Evolutionary conservation across 495 filamentous ascomycete genomes (phyloP), one percentile per base, ranked within the genome.

Genomic region (Penicillium mononematosum): DNA sequence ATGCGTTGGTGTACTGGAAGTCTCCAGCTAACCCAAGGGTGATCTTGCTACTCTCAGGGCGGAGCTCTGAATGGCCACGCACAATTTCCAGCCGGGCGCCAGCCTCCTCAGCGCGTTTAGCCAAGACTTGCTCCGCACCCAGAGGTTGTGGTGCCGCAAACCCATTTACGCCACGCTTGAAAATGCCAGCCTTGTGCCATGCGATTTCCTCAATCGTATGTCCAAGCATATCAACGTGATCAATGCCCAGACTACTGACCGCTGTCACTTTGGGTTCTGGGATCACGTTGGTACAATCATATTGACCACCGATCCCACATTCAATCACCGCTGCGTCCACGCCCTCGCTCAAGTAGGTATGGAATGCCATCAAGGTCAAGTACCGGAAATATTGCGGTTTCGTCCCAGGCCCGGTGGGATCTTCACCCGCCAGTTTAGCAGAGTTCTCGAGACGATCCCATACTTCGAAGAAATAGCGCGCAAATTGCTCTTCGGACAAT

Each of bases 111-210:
- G 93, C 94, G 39, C 95, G 81, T 32, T 86, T 68, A 29, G 76
- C 60, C 12, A 98, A 71, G 7, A 98, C 91, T 24, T 80, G 70
- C 47, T 87, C 70, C 0, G 92, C 94, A 12, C 66, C 73, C 2
- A 80, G 70, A 0, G 78, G 74, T 68, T 98, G 94, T 16, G 84
- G 83, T 11, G 88, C 83, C 1, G 87, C 90, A 53, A 96, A 94
- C 3, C 84, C 88, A 9, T 84, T 81, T 11, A 77, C 77, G 0
- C 82, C 85, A 2, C 68, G 24, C 69, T 98, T 98, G 76, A 96
- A 87, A 50, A 98, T 93, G 12, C 94, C 94, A 12, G 83, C 89
- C 70, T 98, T 98, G 66, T 98, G 93, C 94, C 95, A 98, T 4
- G 95, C 93, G 58, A 98, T 98, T 60, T 92, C 81, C 47, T 92